These are phyloP conservation scores for Aspergillus melleus DNA, from an alignment of 2,329 filamentous ascomycete genomes.

Conservation along the genomic window DNA sequence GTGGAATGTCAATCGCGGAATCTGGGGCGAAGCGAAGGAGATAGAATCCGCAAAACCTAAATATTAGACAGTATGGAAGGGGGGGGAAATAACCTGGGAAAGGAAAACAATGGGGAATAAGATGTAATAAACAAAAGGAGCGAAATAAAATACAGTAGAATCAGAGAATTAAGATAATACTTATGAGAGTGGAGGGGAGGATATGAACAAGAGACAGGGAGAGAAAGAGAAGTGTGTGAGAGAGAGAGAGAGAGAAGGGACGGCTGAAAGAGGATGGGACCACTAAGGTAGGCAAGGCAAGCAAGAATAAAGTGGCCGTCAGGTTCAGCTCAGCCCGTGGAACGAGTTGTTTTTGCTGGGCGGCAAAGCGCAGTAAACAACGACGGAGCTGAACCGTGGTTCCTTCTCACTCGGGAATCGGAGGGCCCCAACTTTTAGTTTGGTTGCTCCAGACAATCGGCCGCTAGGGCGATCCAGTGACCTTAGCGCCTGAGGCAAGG, in stretches of 20 bases:
- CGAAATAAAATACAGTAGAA: neutral
- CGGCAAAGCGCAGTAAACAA: conserved; percentile 30
- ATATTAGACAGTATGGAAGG: conserved; percentile 1
- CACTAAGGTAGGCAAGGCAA: neutral
- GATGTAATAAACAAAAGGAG: too few relatives aligned
- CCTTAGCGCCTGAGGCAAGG: conserved; percentile 20
- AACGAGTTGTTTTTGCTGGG: conserved; percentile 27
- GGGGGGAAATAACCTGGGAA: conserved; percentile 1
- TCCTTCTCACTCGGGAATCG: conserved; percentile 22
- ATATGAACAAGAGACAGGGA: neutral
- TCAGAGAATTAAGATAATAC: neutral
- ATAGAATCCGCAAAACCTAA: neutral
- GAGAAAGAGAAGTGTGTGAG: neutral
- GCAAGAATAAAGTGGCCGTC: conserved; percentile 1
- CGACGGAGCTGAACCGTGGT: conserved; percentile 34
- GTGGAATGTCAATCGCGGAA: conserved; percentile 18
- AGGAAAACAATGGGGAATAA: too few relatives aligned
- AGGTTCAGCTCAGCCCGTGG: conserved; percentile 6
- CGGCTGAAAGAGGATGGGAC: conserved; percentile 2
- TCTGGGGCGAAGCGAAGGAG: neutral
- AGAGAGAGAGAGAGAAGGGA: neutral
- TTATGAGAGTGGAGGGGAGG: neutral
- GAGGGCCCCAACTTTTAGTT: conserved; percentile 12
- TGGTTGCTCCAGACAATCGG: conserved; percentile 33
- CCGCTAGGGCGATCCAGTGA: conserved; percentile 20